phyloP scores from a whole-genome alignment of 78 protist species.

The Tieghemostelium lacteum region DNA sequence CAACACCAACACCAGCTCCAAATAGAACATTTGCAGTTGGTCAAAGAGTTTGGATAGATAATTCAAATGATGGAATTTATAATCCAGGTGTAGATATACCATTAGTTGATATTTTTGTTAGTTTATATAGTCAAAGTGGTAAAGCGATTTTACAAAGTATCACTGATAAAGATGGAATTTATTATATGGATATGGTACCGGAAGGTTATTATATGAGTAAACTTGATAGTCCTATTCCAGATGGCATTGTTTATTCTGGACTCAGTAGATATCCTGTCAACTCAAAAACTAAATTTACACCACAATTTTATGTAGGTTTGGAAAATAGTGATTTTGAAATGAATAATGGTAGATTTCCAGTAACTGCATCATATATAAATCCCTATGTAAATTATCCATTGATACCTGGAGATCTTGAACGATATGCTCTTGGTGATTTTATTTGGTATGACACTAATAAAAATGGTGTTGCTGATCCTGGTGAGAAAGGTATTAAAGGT shows the following conservation, averaged over 20 bases:
- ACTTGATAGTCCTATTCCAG: too few species aligned
- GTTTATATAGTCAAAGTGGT: too few species aligned
- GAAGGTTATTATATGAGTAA: too few species aligned
- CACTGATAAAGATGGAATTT: constrained; percentile 10
- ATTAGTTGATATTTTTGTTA: too few species aligned
- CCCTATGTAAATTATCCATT: constrained; percentile 2
- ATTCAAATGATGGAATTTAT: constrained; percentile 14
- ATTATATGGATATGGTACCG: constrained; percentile 31
- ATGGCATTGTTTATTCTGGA: too few species aligned
- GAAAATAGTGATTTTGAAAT: not conserved
- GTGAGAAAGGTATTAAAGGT: constrained; percentile 1
- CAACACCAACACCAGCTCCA: not conserved
- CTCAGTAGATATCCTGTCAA: too few species aligned
- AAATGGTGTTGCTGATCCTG: constrained; percentile 7
- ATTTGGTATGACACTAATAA: constrained; percentile 11
- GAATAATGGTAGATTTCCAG: not conserved
- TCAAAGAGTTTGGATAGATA: constrained; percentile 36
- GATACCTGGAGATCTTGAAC: too few species aligned
- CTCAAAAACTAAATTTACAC: too few species aligned
- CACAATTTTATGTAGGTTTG: not conserved
- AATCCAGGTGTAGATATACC: too few species aligned
- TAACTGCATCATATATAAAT: not conserved
- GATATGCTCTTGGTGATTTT: constrained; percentile 23
- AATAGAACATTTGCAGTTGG: constrained; percentile 32
- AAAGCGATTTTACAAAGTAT: too few species aligned